Percentiles rank a stretch among this genome's conserved stretches.
These are phyloP conservation scores for Acacia confusa DNA, from an alignment of 306 rosid genomes.

Conservation along the genomic window DNA sequence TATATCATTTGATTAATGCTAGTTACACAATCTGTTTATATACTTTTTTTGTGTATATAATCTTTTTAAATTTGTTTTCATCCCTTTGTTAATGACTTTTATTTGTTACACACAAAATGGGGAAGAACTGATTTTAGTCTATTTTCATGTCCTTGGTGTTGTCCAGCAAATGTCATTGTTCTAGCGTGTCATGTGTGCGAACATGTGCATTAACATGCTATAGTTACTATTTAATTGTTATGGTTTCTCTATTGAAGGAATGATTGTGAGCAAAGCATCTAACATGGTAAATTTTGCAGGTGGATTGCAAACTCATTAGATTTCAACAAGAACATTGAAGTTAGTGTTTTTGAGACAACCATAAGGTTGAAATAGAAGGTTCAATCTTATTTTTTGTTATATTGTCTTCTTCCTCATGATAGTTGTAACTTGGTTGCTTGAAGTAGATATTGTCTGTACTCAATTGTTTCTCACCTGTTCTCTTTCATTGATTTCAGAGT, in stretches of 20 bases:
- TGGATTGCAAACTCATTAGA: slow-evolving; percentile 57
- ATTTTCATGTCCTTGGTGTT: neutral
- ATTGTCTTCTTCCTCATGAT: slow-evolving; percentile 26
- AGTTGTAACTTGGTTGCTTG: slow-evolving; percentile 26
- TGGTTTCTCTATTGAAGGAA: slow-evolving; percentile 1
- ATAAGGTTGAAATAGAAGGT: slow-evolving; percentile 78
- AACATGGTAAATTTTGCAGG: slow-evolving; percentile 46
- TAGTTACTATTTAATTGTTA: neutral
- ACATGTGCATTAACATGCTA: neutral
- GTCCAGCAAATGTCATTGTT: neutral
- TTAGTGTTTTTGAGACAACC: slow-evolving; percentile 81
- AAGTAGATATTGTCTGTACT: slow-evolving; percentile 16
- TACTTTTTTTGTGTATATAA: neutral
- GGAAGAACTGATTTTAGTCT: neutral
- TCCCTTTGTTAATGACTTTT: slow-evolving; percentile 1
- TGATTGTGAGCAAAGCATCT: slow-evolving; percentile 27
- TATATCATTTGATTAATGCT: neutral
- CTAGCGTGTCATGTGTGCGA: neutral
- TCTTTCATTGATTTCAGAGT: slow-evolving; percentile 48
- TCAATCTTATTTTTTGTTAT: slow-evolving; percentile 44
- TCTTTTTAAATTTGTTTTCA: neutral
- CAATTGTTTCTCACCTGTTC: slow-evolving; percentile 15
- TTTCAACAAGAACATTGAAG: slow-evolving; percentile 54
- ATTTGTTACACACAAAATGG: neutral
- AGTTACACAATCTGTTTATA: neutral